Base-by-base conservation (phyloP, 2,329 filamentous ascomycete genomes). In the Penicillium sp. region DNA sequence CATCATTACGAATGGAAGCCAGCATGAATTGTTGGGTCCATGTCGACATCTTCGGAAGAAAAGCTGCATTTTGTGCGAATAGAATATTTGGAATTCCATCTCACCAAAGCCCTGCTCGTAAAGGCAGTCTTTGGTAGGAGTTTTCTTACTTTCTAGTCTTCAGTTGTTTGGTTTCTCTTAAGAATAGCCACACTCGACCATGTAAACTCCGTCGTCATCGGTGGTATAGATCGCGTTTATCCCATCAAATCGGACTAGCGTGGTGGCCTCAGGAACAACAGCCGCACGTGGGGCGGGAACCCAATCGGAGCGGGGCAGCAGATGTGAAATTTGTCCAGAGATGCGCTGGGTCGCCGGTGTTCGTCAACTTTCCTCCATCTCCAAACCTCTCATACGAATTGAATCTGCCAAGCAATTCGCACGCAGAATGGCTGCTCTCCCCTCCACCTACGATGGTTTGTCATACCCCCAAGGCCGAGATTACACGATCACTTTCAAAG, bases 1-100 rank as follows among this genome's bases (percentile, higher is more conserved):
- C 81, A 87, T 72, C 86, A 88, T 69, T 88, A 84, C 68, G 87
- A 89, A 73, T 89, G 87, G 87, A 77, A 78, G 59, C 76, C 77
- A 4, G 81, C 81, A 13, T 75, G 62, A 52, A 52, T 26, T 37
- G 6, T 6, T 14, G n/a, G 16, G 6, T 33, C 19, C 6, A 25
- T n/a, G 5, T 13, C 16, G 8, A 16, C 14, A 28, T n/a, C 14
- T 40, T n/a, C 6, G 13, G 43, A 28, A 8, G 7, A 30, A 48
- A 16, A 22, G 45, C 30, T 10, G 45, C 6, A 48, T 48, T 30
- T 48, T n/a, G 16, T 48, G 25, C 22, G 48, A 55, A 52, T 61
- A 45, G 33, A 45, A 30, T 45, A 14, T n/a, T 14, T 26, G 5
- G 42, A 46, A 16, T 16, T 2, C 14, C 14, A 26, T 3, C 13